phyloP scores from a whole-genome alignment of 2,329 filamentous ascomycete genomes.

The Penicillium sp. region DNA sequence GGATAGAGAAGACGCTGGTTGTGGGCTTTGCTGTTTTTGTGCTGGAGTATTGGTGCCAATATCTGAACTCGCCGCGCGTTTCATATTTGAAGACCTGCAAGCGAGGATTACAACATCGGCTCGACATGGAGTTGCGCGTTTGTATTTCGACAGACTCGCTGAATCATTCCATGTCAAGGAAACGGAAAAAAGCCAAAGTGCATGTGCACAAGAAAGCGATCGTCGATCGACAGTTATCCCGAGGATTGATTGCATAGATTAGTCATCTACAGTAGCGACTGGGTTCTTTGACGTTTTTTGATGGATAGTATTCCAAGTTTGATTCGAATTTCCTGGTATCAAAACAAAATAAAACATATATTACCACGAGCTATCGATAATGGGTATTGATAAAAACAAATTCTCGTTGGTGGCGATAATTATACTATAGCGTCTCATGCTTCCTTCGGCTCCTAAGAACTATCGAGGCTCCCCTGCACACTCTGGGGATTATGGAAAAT shows the following conservation, averaged over 20 bases:
- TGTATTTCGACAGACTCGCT: neutral
- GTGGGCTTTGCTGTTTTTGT: neutral
- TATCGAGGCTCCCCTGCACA: conserved; percentile 12
- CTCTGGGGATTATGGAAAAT: conserved; percentile 62
- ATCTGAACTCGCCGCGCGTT: conserved; percentile 9
- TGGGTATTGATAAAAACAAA: neutral
- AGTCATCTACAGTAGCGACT: neutral
- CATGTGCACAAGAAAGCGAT: neutral
- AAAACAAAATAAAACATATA: neutral
- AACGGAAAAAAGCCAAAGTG: neutral
- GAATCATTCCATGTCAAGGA: neutral
- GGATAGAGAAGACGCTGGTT: neutral
- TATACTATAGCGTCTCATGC: neutral
- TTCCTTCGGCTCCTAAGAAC: neutral
- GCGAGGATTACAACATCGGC: neutral
- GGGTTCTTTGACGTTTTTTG: neutral
- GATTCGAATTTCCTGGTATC: neutral
- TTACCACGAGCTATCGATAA: neutral
- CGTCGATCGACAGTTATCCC: neutral
- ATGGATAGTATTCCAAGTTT: neutral
- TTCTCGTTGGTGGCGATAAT: neutral
- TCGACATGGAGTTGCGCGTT: neutral
- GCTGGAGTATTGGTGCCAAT: neutral
- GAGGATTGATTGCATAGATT: neutral
- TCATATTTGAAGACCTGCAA: conserved; percentile 10